Conservation (phyloP, 2,329 filamentous ascomycete genomes). For the Claviceps purpurea region DNA sequence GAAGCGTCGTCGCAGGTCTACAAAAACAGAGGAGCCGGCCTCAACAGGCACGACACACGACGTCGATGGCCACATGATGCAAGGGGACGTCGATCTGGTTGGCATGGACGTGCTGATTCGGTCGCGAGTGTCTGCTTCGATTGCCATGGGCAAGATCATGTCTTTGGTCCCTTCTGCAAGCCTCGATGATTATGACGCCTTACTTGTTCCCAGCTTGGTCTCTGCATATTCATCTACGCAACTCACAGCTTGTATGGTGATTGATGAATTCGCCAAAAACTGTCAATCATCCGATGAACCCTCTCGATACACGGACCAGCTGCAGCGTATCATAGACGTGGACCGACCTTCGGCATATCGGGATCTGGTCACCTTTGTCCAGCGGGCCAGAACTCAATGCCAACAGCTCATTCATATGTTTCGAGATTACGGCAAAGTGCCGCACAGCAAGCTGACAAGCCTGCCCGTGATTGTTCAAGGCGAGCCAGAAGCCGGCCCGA, state of each 20-base stretch:
- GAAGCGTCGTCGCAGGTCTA: constrained; percentile 70
- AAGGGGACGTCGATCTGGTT: constrained; percentile 89
- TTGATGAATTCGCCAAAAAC: constrained; percentile 75
- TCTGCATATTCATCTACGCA: constrained; percentile 77
- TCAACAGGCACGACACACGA: constrained; percentile 67
- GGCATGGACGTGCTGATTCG: constrained; percentile 79
- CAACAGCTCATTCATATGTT: constrained; percentile 84
- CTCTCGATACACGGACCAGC: constrained; percentile 42
- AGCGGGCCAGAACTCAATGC: constrained; percentile 82
- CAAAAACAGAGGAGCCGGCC: constrained; percentile 61
- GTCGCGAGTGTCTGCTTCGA: constrained; percentile 76
- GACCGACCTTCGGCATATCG: constrained; percentile 74
- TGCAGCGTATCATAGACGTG: constrained; percentile 66
- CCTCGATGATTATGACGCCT: constrained; percentile 50
- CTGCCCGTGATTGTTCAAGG: constrained; percentile 90
- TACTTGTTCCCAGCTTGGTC: constrained; percentile 51
- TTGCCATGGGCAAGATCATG: constrained; percentile 76
- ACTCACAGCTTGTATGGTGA: constrained; percentile 65
- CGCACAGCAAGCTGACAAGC: constrained; percentile 58
- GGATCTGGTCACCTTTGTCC: constrained; percentile 80
- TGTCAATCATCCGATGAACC: constrained; percentile 27
- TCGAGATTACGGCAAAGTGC: constrained; percentile 76
- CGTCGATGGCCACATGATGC: constrained; percentile 95
- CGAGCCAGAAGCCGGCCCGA: constrained; percentile 79
- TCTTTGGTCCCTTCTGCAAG: constrained; percentile 54